phyloP scores from a whole-genome alignment of 768 basidiomycete genomes.

The Tulasnella sp. region DNA sequence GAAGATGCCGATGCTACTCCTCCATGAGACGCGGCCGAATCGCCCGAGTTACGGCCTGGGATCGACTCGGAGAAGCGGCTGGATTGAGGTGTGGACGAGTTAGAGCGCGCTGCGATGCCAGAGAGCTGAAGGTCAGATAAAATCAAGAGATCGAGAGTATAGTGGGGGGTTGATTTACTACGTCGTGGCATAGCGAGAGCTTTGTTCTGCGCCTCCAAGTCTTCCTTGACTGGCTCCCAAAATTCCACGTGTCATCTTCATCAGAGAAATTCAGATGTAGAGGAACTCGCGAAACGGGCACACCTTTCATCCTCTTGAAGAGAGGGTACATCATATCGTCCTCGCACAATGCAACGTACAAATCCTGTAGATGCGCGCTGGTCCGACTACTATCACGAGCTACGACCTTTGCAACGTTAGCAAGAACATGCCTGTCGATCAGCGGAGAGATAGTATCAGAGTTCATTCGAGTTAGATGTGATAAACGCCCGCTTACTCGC shows the following conservation, averaged over 20 bases:
- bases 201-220: conserved; percentile 60
- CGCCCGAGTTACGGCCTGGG: not conserved
- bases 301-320: conserved; percentile 81
- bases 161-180: conserved; percentile 20
- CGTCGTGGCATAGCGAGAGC: conserved; percentile 18
- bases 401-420: conserved; percentile 73
- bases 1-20: not conserved
- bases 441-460: not conserved
- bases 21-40: not conserved
- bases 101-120: not conserved
- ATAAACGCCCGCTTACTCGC: conserved; percentile 50
- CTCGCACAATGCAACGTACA: conserved; percentile 82
- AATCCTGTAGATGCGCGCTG: conserved; percentile 34
- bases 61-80: not conserved
- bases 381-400: conserved; percentile 55
- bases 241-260: no score
- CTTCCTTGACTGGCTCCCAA: conserved; percentile 59
- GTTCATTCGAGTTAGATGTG: conserved; percentile 1
- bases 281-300: conserved; percentile 20
- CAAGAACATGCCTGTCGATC: conserved; percentile 58
- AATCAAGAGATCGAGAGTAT: conserved; percentile 7
- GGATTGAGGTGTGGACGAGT: conserved; percentile 7
- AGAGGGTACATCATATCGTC: conserved; percentile 77
- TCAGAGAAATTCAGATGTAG: not conserved
- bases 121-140: not conserved